Evolutionary conservation across 2,329 filamentous ascomycete species (phyloP).

Genomic region (Tympanopsis confertula): DNA sequence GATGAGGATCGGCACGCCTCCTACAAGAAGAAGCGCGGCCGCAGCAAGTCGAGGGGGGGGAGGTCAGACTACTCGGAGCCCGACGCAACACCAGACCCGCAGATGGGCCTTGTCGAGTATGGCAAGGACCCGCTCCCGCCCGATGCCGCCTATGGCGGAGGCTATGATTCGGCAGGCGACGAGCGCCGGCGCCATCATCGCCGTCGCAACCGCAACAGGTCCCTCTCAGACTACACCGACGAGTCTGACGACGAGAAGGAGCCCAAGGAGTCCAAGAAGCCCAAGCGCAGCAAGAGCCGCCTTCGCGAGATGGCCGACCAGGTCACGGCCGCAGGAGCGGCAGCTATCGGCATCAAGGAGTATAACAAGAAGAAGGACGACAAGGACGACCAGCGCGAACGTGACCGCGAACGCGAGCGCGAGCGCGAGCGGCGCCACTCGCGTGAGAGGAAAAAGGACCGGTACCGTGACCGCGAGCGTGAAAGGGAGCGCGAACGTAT

Average conservation of each 20-base stretch:
- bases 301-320: constrained; percentile 43
- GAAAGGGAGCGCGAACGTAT: too few species aligned
- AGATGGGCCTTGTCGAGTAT: constrained; percentile 60
- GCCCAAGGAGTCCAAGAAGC: constrained; percentile 18
- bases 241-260: constrained; percentile 9
- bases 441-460: too few species aligned
- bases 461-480: too few species aligned
- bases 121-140: constrained; percentile 43
- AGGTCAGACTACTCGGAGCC: constrained; percentile 28
- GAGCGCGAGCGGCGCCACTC: too few species aligned
- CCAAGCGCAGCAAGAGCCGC: constrained; percentile 39
- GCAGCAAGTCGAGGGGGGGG: constrained; percentile 16
- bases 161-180: constrained; percentile 36
- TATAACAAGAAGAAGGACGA: constrained; percentile 36
- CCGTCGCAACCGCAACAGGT: constrained; percentile 16
- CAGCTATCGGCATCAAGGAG: constrained; percentile 51
- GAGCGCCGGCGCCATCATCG: constrained; percentile 21
- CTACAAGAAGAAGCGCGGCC: constrained; percentile 14
- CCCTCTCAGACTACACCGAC: constrained; percentile 10
- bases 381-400: too few species aligned
- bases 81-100: constrained; percentile 43
- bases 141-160: constrained; percentile 16
- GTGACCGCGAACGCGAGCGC: too few species aligned
- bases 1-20: constrained; percentile 21
- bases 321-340: constrained; percentile 42